A percentile compares a stretch with the other conserved stretches of the same genome.
Conservation (phyloP, 2,329 filamentous ascomycete species). For the Aspergillus bombycis region DNA sequence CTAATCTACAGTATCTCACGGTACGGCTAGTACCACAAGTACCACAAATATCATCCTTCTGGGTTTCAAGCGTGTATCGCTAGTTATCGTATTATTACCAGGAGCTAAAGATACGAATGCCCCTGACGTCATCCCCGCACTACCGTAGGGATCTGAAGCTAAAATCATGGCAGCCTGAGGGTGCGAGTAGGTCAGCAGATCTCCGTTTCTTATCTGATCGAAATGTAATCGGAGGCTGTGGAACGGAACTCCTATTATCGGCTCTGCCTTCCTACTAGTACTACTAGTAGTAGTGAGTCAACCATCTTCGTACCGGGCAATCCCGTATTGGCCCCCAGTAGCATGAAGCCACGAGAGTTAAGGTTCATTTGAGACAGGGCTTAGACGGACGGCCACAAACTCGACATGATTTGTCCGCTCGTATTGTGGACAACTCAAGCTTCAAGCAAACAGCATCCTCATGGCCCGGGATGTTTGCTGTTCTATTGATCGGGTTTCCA, state of each 20-base stretch:
- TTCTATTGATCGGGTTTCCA: background rate
- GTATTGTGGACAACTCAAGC: background rate
- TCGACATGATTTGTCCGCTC: background rate
- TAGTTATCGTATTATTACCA: background rate
- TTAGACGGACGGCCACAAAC: background rate
- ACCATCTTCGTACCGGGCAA: background rate
- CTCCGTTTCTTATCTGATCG: constrained; percentile 4
- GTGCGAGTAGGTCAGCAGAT: background rate
- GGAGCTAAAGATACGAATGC: no score
- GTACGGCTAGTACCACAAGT: background rate
- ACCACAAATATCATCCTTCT: background rate
- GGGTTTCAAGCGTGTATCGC: background rate
- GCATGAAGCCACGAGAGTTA: background rate
- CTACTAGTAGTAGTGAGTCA: no score
- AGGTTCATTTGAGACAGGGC: background rate
- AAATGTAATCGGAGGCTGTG: background rate
- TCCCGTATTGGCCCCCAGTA: background rate
- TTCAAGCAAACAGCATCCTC: background rate
- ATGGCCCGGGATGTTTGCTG: background rate
- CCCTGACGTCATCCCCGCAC: background rate
- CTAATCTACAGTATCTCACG: constrained; percentile 1
- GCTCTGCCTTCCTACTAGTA: background rate
- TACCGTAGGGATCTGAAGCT: background rate
- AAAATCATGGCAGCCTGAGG: background rate
- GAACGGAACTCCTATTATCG: background rate